phyloP scores from a whole-genome alignment of 345 rosid genomes.

The Anacardium occidentale region DNA sequence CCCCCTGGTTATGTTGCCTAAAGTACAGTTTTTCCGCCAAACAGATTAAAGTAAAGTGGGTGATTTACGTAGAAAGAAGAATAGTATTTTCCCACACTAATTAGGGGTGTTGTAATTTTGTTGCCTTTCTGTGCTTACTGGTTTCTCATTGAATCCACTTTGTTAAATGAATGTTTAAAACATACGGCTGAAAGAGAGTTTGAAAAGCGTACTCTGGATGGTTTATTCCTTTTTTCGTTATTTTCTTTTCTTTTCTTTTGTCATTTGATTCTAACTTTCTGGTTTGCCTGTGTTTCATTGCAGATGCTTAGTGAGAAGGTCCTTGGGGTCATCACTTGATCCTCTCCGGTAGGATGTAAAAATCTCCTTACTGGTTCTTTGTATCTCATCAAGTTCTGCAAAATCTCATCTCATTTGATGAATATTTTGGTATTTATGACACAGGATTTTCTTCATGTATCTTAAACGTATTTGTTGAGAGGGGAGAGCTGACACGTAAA shows the following conservation, averaged over 20 bases:
- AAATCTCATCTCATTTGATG: background rate
- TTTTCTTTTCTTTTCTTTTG: no score
- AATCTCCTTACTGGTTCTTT: background rate
- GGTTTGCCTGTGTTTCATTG: background rate
- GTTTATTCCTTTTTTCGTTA: background rate
- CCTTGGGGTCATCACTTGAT: constrained; percentile 12
- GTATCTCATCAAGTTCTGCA: background rate
- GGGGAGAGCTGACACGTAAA: background rate
- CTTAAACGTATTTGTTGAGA: background rate
- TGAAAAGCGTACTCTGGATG: background rate
- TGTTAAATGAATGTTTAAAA: background rate
- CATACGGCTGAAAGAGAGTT: background rate
- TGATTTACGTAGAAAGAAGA: background rate
- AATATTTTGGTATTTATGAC: background rate
- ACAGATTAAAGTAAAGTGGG: background rate
- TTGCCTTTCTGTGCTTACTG: background rate
- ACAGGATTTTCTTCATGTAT: background rate
- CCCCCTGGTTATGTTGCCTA: background rate
- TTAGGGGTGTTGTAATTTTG: background rate
- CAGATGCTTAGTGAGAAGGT: constrained; percentile 33
- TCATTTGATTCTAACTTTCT: background rate
- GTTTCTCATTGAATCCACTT: background rate
- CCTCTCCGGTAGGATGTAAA: constrained; percentile 25
- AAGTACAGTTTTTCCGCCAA: background rate
- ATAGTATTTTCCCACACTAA: background rate